Evolutionary conservation across 257 asterid genomes (phyloP).

Genomic region (Solanum bukasovii): DNA sequence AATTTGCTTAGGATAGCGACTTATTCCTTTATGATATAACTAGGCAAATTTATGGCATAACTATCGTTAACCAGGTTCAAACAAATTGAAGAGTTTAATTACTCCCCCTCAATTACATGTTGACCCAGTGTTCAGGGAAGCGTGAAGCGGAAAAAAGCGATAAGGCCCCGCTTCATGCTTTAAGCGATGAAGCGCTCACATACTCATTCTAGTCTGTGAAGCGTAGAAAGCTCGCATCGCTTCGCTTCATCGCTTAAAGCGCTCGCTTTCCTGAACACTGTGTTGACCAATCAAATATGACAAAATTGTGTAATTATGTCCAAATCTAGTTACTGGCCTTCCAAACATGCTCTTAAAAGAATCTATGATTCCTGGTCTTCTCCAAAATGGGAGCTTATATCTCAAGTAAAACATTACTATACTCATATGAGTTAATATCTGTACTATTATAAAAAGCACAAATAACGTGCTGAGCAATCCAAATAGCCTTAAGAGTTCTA

Average conservation of each 20-base stretch:
- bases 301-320: neutral
- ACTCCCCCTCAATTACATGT: neutral
- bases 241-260: no score
- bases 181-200: no score
- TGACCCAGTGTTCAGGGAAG: neutral
- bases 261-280: no score
- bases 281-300: neutral
- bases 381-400: neutral
- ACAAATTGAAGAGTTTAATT: no score
- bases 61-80: no score
- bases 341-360: neutral
- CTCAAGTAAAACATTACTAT: neutral
- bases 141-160: no score
- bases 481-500: neutral
- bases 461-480: neutral
- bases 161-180: no score
- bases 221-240: no score
- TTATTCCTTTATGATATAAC: neutral
- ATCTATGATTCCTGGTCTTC: neutral
- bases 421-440: neutral
- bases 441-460: neutral
- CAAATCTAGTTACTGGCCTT: neutral
- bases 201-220: no score
- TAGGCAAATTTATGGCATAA: no score
- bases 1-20: neutral